Base-by-base conservation (phyloP, 2,329 filamentous ascomycete species). In the Ascochyta rabiei region DNA sequence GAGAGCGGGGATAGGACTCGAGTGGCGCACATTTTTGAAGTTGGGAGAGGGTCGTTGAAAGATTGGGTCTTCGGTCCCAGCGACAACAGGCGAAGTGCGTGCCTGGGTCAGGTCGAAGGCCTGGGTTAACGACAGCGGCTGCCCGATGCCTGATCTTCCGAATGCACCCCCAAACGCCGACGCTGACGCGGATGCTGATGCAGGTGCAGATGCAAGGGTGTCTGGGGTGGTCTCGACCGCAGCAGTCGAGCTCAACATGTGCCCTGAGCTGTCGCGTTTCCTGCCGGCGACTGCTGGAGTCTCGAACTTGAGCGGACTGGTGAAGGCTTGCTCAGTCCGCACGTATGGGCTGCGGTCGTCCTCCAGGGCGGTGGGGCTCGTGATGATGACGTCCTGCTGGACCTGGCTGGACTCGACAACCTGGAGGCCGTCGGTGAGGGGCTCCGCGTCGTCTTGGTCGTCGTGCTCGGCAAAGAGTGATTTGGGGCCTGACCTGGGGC, bases 31-130 rank as follows among this genome's bases (percentile, higher is more conserved):
- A 42, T 66, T 57, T 34, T 67, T 59, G 47, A 78, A 71, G 48
- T 79, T 77, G 6, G 79, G 79, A 16, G 78, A 80, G 2, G 79
- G 79, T 18, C 79, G 75, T 31, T 76, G 75, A 48, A 77, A 73
- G 16, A 80, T 64, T 1, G 76, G 71, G 57, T 81, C 79, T 15
- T 79, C 80, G n/a, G 63, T 69, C 2, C 57, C 67, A 50, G 74
- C 74, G 16, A 69, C 61, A 4, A 72, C 59, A 16, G 79, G 78
- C 21, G 79, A 80, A 0, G 79, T 80, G 16, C 69, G 70, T 19
- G 75, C 76, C 57, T 80, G 79, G 1, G 78, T 80, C 23, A 76
- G 74, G 44, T 76, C 71, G 61, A 80, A 81, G 12, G 76, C 67
- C 53, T 81, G 79, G 7, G 78, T 80, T 23, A 78, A 69, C 31